phyloP scores from a whole-genome alignment of 495 filamentous ascomycete genomes.

The Entonaema liquescens region DNA sequence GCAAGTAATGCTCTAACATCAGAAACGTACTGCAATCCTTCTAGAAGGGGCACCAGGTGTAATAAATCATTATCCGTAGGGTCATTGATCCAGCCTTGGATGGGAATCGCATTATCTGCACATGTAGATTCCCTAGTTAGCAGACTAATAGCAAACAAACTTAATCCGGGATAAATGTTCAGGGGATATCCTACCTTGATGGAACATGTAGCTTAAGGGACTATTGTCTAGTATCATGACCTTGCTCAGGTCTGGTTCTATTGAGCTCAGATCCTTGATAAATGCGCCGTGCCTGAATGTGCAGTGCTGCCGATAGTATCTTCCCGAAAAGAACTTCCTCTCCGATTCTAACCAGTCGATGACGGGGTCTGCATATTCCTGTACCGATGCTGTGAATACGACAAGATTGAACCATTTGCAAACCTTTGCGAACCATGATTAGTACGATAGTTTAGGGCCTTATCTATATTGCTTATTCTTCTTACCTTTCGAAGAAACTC shows the following conservation, averaged over 20 bases:
- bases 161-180: neutral
- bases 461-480: neutral
- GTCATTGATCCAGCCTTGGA: constrained; percentile 92
- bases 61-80: constrained; percentile 90
- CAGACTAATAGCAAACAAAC: constrained; percentile 18
- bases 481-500: constrained; percentile 90
- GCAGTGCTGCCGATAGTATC: constrained; percentile 97
- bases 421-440: constrained; percentile 56
- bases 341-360: constrained; percentile 99
- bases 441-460: constrained; percentile 16
- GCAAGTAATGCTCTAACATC: constrained; percentile 92
- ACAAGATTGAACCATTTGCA: constrained; percentile 99
- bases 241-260: constrained; percentile 94
- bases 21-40: constrained; percentile 93
- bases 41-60: constrained; percentile 91
- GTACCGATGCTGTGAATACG: constrained; percentile 94
- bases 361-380: constrained; percentile 98
- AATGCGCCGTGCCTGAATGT: constrained; percentile 94
- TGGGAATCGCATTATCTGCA: constrained; percentile 90
- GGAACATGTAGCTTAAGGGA: constrained; percentile 97
- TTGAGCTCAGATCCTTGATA: constrained; percentile 95
- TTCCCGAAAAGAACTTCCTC: constrained; percentile 88
- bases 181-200: constrained; percentile 75
- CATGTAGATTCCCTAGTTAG: constrained; percentile 19
- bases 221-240: constrained; percentile 99